Conservation (phyloP, 176 grass and related monocot species). For the Musa beccarii region DNA sequence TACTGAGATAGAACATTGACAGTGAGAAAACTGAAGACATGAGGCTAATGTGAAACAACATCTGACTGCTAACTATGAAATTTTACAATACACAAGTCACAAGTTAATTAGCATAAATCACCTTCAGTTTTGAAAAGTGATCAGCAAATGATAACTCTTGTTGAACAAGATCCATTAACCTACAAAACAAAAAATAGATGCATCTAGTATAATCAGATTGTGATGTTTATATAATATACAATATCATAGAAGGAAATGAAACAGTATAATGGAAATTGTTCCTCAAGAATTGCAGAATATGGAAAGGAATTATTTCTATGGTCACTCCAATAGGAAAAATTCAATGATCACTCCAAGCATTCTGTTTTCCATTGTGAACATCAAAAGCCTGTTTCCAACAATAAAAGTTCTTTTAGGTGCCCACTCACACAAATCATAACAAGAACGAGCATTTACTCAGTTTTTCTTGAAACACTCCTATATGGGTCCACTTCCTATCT, state of each 20-base stretch:
- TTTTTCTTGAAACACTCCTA: too few species aligned
- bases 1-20: neutral
- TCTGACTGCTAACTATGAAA: neutral
- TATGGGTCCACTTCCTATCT: too few species aligned
- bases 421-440: too few species aligned
- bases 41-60: neutral
- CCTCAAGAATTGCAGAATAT: too few species aligned
- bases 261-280: too few species aligned
- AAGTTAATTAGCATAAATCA: conserved; percentile 13
- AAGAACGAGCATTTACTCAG: too few species aligned
- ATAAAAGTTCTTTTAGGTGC: too few species aligned
- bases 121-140: conserved; percentile 75
- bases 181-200: conserved; percentile 30
- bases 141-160: conserved; percentile 81
- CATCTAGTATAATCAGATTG: neutral
- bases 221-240: neutral
- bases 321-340: too few species aligned
- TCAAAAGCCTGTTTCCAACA: too few species aligned
- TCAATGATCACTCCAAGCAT: too few species aligned
- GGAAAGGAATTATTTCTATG: too few species aligned
- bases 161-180: conserved; percentile 91
- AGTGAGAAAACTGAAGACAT: neutral
- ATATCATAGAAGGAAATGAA: neutral
- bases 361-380: too few species aligned
- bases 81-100: neutral